phyloP scores from a whole-genome alignment of 1,139 yeast species.

The Meyerozyma elateridarum region DNA sequence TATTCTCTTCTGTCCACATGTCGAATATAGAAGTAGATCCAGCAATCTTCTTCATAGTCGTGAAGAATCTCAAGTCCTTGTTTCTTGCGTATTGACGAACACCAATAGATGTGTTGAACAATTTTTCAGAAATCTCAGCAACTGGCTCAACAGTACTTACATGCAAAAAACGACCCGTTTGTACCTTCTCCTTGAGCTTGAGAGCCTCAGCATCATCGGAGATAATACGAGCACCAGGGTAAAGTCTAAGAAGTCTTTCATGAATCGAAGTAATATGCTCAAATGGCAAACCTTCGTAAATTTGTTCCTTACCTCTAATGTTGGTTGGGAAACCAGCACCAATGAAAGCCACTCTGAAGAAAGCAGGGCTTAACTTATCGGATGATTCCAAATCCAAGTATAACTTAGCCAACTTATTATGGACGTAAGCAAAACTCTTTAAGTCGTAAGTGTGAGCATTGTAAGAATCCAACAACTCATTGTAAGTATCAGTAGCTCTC shows the following conservation, averaged over 20 bases:
- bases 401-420: constrained; percentile 61
- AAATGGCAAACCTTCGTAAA: constrained; percentile 83
- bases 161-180: constrained; percentile 70
- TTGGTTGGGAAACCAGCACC: constrained; percentile 84
- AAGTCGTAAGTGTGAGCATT: constrained; percentile 72
- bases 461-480: constrained; percentile 73
- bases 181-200: constrained; percentile 42
- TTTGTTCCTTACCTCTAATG: constrained; percentile 69
- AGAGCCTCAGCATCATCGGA: constrained; percentile 63
- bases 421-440: constrained; percentile 70
- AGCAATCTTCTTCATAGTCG: constrained; percentile 66
- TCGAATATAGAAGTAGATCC: constrained; percentile 71
- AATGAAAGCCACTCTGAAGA: constrained; percentile 73
- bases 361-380: constrained; percentile 73
- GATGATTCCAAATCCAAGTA: constrained; percentile 65
- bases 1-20: constrained; percentile 85
- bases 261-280: constrained; percentile 85
- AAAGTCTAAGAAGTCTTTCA: constrained; percentile 65
- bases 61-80: constrained; percentile 66
- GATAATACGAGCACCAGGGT: constrained; percentile 79
- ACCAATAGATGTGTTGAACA: constrained; percentile 49
- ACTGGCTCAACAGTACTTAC: constrained; percentile 72
- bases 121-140: constrained; percentile 46
- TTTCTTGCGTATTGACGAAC: constrained; percentile 68
- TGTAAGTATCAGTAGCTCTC: constrained; percentile 72